Conservation (phyloP, 306 rosid genomes). For the Quercus ilex region DNA sequence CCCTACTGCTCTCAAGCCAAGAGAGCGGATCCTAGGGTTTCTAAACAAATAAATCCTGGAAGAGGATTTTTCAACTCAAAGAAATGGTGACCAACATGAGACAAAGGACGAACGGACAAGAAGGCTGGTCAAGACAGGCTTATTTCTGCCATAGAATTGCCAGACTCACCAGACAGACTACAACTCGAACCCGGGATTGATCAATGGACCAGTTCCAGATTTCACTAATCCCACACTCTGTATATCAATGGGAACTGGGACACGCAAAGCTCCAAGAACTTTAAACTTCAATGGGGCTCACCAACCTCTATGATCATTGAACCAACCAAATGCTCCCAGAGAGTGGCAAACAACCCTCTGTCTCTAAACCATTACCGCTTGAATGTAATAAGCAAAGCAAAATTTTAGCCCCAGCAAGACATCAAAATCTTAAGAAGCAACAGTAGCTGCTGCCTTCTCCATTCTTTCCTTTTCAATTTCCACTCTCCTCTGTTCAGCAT, state of each 20-base stretch:
- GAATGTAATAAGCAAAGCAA: slow-evolving; percentile 41
- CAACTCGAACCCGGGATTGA: slow-evolving; percentile 19
- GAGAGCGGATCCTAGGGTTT: slow-evolving; percentile 17
- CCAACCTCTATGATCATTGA: slow-evolving; percentile 32
- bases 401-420: slow-evolving; percentile 31
- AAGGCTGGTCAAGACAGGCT: slow-evolving; percentile 17
- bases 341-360: slow-evolving; percentile 34
- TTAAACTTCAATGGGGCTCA: slow-evolving; percentile 38
- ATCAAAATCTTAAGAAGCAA: slow-evolving; percentile 37
- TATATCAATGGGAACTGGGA: slow-evolving; percentile 21
- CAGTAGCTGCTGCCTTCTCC: slow-evolving; percentile 68
- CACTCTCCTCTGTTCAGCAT: slow-evolving; percentile 81
- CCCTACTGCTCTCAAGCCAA: slow-evolving; percentile 20
- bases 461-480: slow-evolving; percentile 83
- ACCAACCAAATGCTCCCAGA: slow-evolving; percentile 45
- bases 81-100: slow-evolving; percentile 20
- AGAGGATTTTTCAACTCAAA: slow-evolving; percentile 13
- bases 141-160: slow-evolving; percentile 22
- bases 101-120: not conserved
- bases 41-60: slow-evolving; percentile 14
- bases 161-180: slow-evolving; percentile 22
- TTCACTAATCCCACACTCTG: slow-evolving; percentile 30
- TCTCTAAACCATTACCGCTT: slow-evolving; percentile 34
- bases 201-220: slow-evolving; percentile 28
- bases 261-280: slow-evolving; percentile 37